Percentiles rank a stretch among this genome's conserved stretches.
These are phyloP conservation scores for Jasminum sambac DNA, from an alignment of 257 asterid genomes.

Conservation along the genomic window DNA sequence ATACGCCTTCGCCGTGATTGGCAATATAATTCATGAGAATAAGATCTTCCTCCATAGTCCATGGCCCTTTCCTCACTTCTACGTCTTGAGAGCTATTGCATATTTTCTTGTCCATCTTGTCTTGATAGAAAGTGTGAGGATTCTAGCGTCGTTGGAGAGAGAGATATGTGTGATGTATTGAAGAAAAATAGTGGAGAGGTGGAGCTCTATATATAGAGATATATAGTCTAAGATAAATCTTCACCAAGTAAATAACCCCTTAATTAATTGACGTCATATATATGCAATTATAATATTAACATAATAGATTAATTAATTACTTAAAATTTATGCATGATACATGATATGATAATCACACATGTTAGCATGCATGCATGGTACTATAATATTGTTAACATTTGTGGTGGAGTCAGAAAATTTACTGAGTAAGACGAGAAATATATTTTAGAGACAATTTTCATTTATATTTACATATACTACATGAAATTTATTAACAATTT, in stretches of 20 bases:
- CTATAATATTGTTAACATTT: neutral
- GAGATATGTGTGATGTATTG: conserved; percentile 32
- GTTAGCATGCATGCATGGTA: neutral
- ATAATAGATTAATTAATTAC: conserved; percentile 9
- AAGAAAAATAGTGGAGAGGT: conserved; percentile 39
- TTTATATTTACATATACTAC: too few species aligned
- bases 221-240: conserved; percentile 22
- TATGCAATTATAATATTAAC: neutral
- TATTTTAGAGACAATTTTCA: too few species aligned
- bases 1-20: conserved; percentile 98
- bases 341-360: conserved; percentile 8
- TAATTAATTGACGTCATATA: conserved; percentile 33
- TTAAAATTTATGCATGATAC: conserved; percentile 11
- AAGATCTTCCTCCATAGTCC: conserved; percentile 99
- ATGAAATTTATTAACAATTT: too few species aligned
- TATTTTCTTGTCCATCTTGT: conserved; percentile 70
- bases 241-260: conserved; percentile 31
- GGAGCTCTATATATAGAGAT: conserved; percentile 69
- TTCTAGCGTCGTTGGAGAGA: neutral
- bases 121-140: conserved; percentile 21
- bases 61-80: conserved; percentile 98
- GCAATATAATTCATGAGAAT: conserved; percentile 93
- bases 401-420: too few species aligned
- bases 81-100: conserved; percentile 63
- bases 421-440: too few species aligned